phyloP scores from a whole-genome alignment of 106 monocot genomes.

The Dioscorea dumetorum region DNA sequence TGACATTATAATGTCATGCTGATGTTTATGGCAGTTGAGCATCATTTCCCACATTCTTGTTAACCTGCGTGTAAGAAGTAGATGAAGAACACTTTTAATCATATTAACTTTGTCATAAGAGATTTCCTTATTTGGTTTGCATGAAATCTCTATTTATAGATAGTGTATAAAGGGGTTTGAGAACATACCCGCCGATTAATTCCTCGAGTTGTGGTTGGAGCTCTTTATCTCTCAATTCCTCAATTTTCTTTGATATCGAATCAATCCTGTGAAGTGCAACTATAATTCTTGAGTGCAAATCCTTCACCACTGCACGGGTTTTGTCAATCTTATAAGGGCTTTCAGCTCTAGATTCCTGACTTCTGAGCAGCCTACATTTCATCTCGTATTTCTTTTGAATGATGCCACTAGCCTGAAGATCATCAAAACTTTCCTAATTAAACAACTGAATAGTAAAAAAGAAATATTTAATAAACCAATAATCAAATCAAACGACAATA shows the following conservation, averaged over 20 bases:
- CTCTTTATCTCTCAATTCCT: slow-evolving; percentile 84
- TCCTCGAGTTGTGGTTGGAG: slow-evolving; percentile 95
- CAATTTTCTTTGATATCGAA: slow-evolving; percentile 79
- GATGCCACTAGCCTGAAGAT: slow-evolving; percentile 68
- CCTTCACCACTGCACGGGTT: slow-evolving; percentile 86
- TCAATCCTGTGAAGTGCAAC: slow-evolving; percentile 48
- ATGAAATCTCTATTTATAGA: no score
- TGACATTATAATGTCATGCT: slow-evolving; percentile 34
- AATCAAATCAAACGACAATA: not conserved
- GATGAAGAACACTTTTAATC: not conserved
- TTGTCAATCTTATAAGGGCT: slow-evolving; percentile 50
- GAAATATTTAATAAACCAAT: not conserved
- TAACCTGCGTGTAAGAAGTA: slow-evolving; percentile 32
- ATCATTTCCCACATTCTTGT: slow-evolving; percentile 83
- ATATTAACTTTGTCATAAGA: not conserved
- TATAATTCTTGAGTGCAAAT: slow-evolving; percentile 66
- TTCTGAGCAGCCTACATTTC: slow-evolving; percentile 67
- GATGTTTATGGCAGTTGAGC: slow-evolving; percentile 66
- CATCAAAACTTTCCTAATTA: not conserved
- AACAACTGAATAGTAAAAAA: not conserved
- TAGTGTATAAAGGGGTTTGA: no score
- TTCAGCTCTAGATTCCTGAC: slow-evolving; percentile 66
- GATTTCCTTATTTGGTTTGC: no score
- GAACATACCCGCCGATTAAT: slow-evolving; percentile 72
- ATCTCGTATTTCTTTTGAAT: slow-evolving; percentile 79